These are phyloP conservation scores for Graphilbum fragrans DNA, from an alignment of 2,329 filamentous ascomycete genomes.

Conservation along the genomic window DNA sequence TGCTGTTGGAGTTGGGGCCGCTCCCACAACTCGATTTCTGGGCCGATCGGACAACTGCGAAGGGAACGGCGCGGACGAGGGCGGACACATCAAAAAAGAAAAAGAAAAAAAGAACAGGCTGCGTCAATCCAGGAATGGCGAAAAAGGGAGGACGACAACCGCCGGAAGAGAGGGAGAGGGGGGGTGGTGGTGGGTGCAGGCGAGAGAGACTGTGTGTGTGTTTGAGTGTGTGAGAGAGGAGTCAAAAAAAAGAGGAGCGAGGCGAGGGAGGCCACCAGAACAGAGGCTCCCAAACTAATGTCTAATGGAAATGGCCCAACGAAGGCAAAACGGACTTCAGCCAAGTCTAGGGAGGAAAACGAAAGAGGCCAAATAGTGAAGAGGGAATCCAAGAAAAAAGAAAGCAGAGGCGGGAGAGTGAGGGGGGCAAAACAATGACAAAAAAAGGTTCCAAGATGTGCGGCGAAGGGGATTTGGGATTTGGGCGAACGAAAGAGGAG, in stretches of 20 bases:
- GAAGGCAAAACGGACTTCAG: conserved; percentile 2
- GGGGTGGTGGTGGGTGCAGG: too few relatives aligned
- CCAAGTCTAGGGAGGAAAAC: background rate
- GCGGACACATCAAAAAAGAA: conserved; percentile 10
- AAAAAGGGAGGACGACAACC: background rate
- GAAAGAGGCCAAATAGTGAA: background rate
- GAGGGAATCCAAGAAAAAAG: background rate
- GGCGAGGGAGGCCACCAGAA: too few relatives aligned
- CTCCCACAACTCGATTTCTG: conserved; percentile 10
- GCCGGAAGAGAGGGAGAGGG: too few relatives aligned
- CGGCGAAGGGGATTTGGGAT: conserved; percentile 2
- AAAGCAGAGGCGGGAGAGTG: background rate
- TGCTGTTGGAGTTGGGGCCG: conserved; percentile 8
- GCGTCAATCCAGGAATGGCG: conserved; percentile 1
- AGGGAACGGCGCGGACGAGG: conserved; percentile 8
- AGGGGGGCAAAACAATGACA: conserved; percentile 1
- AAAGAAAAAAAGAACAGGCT: conserved; percentile 1
- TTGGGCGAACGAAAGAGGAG: background rate
- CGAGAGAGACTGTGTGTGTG: too few relatives aligned
- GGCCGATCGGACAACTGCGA: conserved; percentile 10
- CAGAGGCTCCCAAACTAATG: too few relatives aligned
- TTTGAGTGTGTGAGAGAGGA: too few relatives aligned
- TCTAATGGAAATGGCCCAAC: background rate
- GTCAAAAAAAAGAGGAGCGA: too few relatives aligned
- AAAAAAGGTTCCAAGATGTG: conserved; percentile 7